Evolutionary conservation across 768 basidiomycete genomes (phyloP), one percentile per base, ranked within the genome.

Genomic region (Phlegmacium glaucopus): DNA sequence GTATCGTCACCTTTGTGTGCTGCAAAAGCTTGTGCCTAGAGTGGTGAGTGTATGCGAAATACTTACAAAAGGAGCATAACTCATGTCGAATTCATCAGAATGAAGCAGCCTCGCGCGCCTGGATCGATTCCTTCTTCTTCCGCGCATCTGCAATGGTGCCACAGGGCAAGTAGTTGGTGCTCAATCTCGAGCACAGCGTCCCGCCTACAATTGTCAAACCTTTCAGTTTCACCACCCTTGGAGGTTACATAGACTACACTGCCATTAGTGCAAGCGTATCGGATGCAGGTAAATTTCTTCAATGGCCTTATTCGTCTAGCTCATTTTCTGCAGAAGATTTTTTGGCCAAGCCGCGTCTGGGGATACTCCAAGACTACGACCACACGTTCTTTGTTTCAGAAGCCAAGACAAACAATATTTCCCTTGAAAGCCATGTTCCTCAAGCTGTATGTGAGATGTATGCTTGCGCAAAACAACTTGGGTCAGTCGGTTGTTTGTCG

Each of bases 121-220:
- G 56, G 56, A 52, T 57, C 16, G 48, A 57, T 39, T 26, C 56
- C 26, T 54, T 57, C 42, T 54, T 53, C 44, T 49, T 52, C n/a
- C 22, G 22, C 22, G 22, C 22, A 22, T 22, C 22, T 5, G 22
- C 22, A 5, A 22, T 22, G 22, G 22, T 22, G 22, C 22, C 22
- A 22, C 22, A 22, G 28, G 42, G 47, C 18, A 27, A 42, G 43
- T 17, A 44, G 25, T 43, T 54, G 47, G 50, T 57, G 16, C 54
- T 59, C 51, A 49, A 34, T 39, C 29, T 55, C n/a, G 55, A 57
- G 49, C 46, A 54, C 18, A 45, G 12, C 43, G 44, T 52, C 25
- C 22, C 22, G 22, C 32, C 48, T 37, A 50, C 49, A 22, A 40
- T 49, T 22, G 43, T 51, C 43, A 48, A 29, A 39, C 47, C 48